Percentiles rank a stretch among this genome's conserved stretches.
These are phyloP conservation scores for Fusarium scirpi DNA, from an alignment of 2,329 filamentous ascomycete genomes.

Conservation along the genomic window DNA sequence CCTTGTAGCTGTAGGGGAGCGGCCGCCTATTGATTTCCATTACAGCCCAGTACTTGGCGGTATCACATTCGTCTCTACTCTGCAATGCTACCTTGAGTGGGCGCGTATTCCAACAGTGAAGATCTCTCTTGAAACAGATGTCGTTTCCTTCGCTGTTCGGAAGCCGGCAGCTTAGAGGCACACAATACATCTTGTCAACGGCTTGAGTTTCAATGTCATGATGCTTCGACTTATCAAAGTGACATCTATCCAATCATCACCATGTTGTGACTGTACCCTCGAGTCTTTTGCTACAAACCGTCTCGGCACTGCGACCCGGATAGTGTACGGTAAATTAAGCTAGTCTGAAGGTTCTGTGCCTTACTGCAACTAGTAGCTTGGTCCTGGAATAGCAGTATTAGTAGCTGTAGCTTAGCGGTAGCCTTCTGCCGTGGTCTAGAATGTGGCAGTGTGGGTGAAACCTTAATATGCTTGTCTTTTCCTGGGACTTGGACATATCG, in stretches of 20 bases:
- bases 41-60: not conserved
- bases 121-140: conserved; percentile 17
- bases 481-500: conserved; percentile 14
- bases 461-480: conserved; percentile 20
- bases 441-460: conserved; percentile 35
- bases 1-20: conserved; percentile 28
- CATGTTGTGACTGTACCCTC: not conserved
- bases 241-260: conserved; percentile 8
- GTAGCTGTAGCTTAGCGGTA: not conserved
- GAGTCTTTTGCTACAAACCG: not conserved
- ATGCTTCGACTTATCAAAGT: conserved; percentile 7
- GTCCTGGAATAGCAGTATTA: not conserved
- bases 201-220: conserved; percentile 21
- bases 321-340: not conserved
- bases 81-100: not conserved
- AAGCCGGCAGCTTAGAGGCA: conserved; percentile 2
- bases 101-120: conserved; percentile 14
- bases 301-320: conserved; percentile 10
- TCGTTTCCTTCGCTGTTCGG: not conserved
- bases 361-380: not conserved
- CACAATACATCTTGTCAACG: conserved; percentile 5
- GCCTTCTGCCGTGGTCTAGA: conserved; percentile 8
- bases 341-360: not conserved
- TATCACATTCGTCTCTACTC: conserved; percentile 5
- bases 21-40: conserved; percentile 32